Conservation (phyloP, 2,329 filamentous ascomycete species). For the Escovopsis sp. region DNA sequence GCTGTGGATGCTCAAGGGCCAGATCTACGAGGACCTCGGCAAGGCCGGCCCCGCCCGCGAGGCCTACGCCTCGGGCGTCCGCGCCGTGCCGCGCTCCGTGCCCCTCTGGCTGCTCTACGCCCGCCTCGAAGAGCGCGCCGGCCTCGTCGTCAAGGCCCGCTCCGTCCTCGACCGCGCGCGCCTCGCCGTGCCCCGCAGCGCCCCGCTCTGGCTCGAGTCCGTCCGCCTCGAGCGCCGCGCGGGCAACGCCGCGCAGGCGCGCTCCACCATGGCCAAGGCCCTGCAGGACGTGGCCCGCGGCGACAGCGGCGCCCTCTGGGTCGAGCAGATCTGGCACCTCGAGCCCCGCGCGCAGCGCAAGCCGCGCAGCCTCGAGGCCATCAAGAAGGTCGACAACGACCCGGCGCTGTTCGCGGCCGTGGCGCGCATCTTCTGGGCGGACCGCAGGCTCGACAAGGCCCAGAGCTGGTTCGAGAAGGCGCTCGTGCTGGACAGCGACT, state of each 20-base stretch:
- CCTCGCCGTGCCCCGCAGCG: constrained; percentile 70
- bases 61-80: constrained; percentile 75
- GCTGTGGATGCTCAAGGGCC: constrained; percentile 97
- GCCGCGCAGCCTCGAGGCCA: constrained; percentile 78
- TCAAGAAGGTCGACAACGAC: constrained; percentile 93
- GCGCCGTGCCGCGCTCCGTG: constrained; percentile 70
- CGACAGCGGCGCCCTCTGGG: constrained; percentile 79
- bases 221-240: constrained; percentile 82
- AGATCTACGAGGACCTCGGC: constrained; percentile 78
- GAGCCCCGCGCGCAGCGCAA: constrained; percentile 87
- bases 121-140: constrained; percentile 71
- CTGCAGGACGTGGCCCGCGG: constrained; percentile 79
- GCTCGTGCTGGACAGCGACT: constrained; percentile 69
- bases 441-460: constrained; percentile 83
- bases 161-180: constrained; percentile 86
- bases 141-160: constrained; percentile 77
- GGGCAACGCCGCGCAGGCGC: constrained; percentile 69
- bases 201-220: constrained; percentile 84
- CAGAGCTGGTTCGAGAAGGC: constrained; percentile 97
- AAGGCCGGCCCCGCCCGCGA: constrained; percentile 76
- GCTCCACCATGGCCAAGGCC: constrained; percentile 83
- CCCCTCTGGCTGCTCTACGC: constrained; percentile 82
- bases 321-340: constrained; percentile 88
- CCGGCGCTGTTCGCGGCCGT: constrained; percentile 79
- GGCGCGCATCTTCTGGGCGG: constrained; percentile 89